Conservation (phyloP, 1,139 yeast species). For the Pichia sp. region DNA sequence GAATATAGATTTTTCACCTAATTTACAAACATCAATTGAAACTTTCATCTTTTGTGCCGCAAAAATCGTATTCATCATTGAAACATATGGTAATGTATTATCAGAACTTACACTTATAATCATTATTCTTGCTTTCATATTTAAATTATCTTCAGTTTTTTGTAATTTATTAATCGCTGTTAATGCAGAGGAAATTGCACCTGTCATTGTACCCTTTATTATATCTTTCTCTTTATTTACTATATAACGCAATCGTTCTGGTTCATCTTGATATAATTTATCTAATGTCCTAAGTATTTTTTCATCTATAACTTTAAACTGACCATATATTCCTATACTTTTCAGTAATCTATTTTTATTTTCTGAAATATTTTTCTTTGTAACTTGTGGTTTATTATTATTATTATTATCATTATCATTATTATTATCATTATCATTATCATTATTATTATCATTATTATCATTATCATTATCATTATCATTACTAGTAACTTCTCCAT, state of each 20-base stretch:
- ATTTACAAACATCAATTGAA: constrained; percentile 83
- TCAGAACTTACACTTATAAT: constrained; percentile 74
- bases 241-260: constrained; percentile 16
- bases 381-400: not conserved
- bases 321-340: constrained; percentile 69
- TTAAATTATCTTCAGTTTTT: constrained; percentile 43
- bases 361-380: not conserved
- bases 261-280: constrained; percentile 36
- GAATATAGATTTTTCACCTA: constrained; percentile 73
- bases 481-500: constrained; percentile 2
- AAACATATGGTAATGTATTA: constrained; percentile 74
- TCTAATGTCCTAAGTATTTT: constrained; percentile 60
- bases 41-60: constrained; percentile 92
- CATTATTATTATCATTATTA: too few relatives aligned
- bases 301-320: constrained; percentile 77
- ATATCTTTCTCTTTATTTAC: constrained; percentile 21
- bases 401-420: constrained; percentile 10
- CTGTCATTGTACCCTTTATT: constrained; percentile 53
- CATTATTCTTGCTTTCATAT: constrained; percentile 62
- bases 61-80: constrained; percentile 92
- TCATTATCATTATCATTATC: constrained; percentile 4
- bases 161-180: constrained; percentile 71
- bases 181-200: constrained; percentile 73
- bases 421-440: not conserved
- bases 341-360: constrained; percentile 23